Evolutionary conservation across 2,329 filamentous ascomycete species (phyloP), one percentile per base, ranked within the genome.

Genomic region (Westerdykella aurantiaca): DNA sequence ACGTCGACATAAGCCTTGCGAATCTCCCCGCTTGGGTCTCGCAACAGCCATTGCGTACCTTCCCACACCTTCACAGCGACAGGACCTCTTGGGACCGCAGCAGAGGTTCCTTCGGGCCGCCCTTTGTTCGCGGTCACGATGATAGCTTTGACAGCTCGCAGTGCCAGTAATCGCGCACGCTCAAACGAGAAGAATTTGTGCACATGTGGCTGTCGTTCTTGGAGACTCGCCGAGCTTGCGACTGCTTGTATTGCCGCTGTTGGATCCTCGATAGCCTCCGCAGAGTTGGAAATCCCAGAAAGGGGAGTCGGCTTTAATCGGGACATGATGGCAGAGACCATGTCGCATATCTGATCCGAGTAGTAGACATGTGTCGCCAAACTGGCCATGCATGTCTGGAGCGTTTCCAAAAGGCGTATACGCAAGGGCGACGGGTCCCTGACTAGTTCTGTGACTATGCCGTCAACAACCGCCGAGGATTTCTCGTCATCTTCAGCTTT

Each of bases 361-460:
- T 98, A 98, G 72, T 98, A 98, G 25, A 96, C 83, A 61, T 98
- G 93, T 0, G 88, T 95, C 2, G 90, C 89, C 22, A 98, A 73
- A 62, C 90, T 82, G n/a, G 88, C 88, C 48, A 96, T 89, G 68
- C 88, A 95, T 53, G 80, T 77, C 63, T 93, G 84, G 13, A 97
- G 76, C 25, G 83, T 79, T 29, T 73, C 67, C 22, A 95, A 71
- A 13, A 96, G 74, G 52, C 83, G 77, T 49, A 76, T 75, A 39
- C 83, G 77, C 13, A 69, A 63, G 2, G 66, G 60, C 2, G 74
- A 76, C 44, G 84, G 77, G 6, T 75, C 64, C 22, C 69, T 63
- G 11, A 70, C 64, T 22, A 69, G 51, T 41, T 74, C 71, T 44
- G 68, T 61, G 16, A 67, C 64, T 1, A 64, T 57, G 2, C 56